phyloP scores from a whole-genome alignment of 1,139 yeast genomes.

The Martiniozyma asiatica region DNA sequence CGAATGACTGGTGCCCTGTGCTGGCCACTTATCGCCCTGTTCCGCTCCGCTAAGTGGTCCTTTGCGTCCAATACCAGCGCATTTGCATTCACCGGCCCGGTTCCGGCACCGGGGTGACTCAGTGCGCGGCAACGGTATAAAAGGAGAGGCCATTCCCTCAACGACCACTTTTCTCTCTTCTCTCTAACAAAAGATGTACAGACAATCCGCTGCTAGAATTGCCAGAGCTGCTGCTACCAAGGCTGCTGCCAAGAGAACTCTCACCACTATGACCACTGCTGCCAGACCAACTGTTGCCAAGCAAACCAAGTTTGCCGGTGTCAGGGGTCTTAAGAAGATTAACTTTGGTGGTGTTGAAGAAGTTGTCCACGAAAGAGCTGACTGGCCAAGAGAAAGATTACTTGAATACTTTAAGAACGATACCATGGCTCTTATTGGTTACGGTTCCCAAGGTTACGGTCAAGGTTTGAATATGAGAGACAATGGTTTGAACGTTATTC shows the following conservation, averaged over 20 bases:
- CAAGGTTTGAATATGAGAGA: slow-evolving; percentile 99
- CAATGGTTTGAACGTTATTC: slow-evolving; percentile 92
- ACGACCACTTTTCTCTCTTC: background rate
- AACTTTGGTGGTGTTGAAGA: slow-evolving; percentile 95
- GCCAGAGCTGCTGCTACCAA: slow-evolving; percentile 47
- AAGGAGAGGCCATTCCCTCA: too few species aligned
- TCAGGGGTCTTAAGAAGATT: slow-evolving; percentile 90
- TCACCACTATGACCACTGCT: slow-evolving; percentile 37
- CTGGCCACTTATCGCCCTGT: too few species aligned
- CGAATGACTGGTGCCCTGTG: too few species aligned
- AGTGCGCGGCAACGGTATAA: too few species aligned
- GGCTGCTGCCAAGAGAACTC: slow-evolving; percentile 40
- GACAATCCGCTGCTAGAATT: slow-evolving; percentile 50
- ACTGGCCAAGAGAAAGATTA: slow-evolving; percentile 98
- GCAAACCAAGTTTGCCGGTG: slow-evolving; percentile 33
- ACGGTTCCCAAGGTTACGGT: slow-evolving; percentile 99
- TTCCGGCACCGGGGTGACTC: too few species aligned
- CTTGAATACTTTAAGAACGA: slow-evolving; percentile 95
- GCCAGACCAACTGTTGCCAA: slow-evolving; percentile 37
- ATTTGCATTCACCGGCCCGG: too few species aligned
- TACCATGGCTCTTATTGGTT: slow-evolving; percentile 94
- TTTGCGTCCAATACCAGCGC: too few species aligned
- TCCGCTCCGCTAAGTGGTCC: too few species aligned
- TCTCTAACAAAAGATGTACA: slow-evolving; percentile 31
- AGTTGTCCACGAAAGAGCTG: slow-evolving; percentile 94